Evolutionary conservation across 257 asterid species (phyloP).

Genomic region (Solanum boliviense): DNA sequence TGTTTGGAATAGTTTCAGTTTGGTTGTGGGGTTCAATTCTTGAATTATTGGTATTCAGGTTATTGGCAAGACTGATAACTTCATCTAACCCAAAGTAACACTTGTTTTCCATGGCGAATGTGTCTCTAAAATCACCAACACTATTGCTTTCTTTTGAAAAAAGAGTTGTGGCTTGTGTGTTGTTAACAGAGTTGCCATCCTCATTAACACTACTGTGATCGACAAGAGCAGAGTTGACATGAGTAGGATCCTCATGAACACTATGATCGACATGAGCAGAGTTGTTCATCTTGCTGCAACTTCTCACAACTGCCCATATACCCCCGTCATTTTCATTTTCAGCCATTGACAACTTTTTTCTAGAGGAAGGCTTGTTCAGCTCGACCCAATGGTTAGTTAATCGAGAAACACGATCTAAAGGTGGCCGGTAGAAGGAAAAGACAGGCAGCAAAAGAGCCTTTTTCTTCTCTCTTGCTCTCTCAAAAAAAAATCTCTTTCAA

Average conservation of each 20-base stretch:
- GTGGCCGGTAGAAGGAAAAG: background rate
- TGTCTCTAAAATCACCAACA: background rate
- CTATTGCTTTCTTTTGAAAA: background rate
- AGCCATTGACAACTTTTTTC: background rate
- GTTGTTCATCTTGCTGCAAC: background rate
- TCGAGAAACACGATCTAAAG: background rate
- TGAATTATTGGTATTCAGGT: background rate
- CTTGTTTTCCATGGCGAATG: background rate
- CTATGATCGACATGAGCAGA: background rate
- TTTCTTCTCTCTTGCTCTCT: background rate
- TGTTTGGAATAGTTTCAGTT: background rate
- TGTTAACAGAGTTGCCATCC: background rate
- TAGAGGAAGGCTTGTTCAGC: background rate
- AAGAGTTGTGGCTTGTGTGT: background rate
- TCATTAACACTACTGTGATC: background rate
- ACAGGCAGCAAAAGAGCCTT: background rate
- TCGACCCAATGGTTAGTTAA: background rate
- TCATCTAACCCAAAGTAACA: background rate
- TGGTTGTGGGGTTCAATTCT: background rate
- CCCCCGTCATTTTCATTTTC: constrained; percentile 1
- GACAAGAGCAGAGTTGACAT: background rate
- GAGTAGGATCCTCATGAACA: background rate
- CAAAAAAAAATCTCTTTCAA: background rate
- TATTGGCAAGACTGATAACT: background rate
- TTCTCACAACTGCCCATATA: constrained; percentile 1